Conservation (phyloP, 345 rosid genomes). For the Brassica rapa region DNA sequence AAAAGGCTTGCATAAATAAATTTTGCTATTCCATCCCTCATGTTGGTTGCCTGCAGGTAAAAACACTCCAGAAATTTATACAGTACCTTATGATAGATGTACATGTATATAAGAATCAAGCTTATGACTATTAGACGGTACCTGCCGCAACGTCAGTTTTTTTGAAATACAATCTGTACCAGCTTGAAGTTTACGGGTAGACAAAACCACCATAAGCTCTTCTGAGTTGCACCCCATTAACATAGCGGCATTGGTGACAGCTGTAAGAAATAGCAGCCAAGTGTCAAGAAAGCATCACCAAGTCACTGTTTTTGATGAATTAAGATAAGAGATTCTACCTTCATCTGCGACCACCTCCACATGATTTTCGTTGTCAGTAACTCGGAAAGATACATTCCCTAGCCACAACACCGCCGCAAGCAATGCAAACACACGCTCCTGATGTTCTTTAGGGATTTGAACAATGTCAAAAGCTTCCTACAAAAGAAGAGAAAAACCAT, state of each 20-base stretch:
- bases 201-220: constrained; percentile 64
- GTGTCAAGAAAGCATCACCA: constrained; percentile 24
- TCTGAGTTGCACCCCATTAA: constrained; percentile 68
- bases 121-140: constrained; percentile 28
- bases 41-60: constrained; percentile 67
- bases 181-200: constrained; percentile 66
- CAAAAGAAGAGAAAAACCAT: constrained; percentile 5
- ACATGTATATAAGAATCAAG: not conserved
- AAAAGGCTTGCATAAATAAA: constrained; percentile 81
- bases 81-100: constrained; percentile 6
- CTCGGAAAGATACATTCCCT: constrained; percentile 81
- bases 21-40: constrained; percentile 92
- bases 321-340: constrained; percentile 52
- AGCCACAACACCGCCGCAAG: constrained; percentile 92
- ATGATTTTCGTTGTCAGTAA: constrained; percentile 73
- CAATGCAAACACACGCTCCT: constrained; percentile 72
- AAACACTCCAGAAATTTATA: constrained; percentile 8
- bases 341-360: constrained; percentile 78
- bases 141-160: constrained; percentile 84
- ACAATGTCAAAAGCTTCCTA: constrained; percentile 81
- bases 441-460: constrained; percentile 70
- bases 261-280: constrained; percentile 49
- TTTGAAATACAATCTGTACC: constrained; percentile 73
- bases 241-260: constrained; percentile 66
- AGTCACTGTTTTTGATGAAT: not conserved